These are phyloP conservation scores for Zygosaccharomyces pseudorouxii DNA, from an alignment of 805 yeast genomes.

Conservation along the genomic window DNA sequence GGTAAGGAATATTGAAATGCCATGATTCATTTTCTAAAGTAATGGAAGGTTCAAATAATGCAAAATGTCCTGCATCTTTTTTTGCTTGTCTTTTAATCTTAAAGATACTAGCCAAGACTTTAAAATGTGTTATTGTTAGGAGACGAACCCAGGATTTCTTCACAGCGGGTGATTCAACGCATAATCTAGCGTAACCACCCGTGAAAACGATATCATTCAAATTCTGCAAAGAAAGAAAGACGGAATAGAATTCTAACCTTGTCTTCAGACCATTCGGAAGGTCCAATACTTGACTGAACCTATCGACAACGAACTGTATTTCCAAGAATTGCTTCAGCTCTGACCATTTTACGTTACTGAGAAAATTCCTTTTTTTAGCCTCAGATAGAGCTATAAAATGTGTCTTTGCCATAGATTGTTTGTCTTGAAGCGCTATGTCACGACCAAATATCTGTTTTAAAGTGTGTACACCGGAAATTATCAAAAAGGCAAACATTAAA, in stretches of 20 bases:
- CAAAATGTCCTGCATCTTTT: constrained; percentile 11
- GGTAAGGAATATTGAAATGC: constrained; percentile 62
- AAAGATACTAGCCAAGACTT: constrained; percentile 28
- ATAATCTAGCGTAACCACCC: constrained; percentile 39
- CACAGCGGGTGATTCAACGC: constrained; percentile 50
- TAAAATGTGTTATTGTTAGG: constrained; percentile 37
- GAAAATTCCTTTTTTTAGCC: constrained; percentile 15
- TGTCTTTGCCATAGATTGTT: constrained; percentile 28
- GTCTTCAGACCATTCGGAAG: constrained; percentile 48
- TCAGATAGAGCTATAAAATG: constrained; percentile 23
- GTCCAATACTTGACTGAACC: constrained; percentile 29
- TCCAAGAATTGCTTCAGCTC: constrained; percentile 24
- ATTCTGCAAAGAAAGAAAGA: constrained; percentile 21
- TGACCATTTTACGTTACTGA: constrained; percentile 18
- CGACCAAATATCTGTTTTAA: constrained; percentile 40
- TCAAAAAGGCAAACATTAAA: constrained; percentile 42
- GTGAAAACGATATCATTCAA: constrained; percentile 21
- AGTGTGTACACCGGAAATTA: constrained; percentile 43
- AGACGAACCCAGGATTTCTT: constrained; percentile 48
- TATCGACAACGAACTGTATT: constrained; percentile 21
- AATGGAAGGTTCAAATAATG: constrained; percentile 36
- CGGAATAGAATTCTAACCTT: constrained; percentile 41
- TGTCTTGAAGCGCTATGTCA: constrained; percentile 24
- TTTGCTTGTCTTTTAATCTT: constrained; percentile 27
- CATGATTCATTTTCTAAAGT: constrained; percentile 39